A percentile compares a stretch with the other conserved stretches of the same genome.
Evolutionary conservation across 208 protist species (phyloP).

Genomic region (Trypanosoma conorhini): DNA sequence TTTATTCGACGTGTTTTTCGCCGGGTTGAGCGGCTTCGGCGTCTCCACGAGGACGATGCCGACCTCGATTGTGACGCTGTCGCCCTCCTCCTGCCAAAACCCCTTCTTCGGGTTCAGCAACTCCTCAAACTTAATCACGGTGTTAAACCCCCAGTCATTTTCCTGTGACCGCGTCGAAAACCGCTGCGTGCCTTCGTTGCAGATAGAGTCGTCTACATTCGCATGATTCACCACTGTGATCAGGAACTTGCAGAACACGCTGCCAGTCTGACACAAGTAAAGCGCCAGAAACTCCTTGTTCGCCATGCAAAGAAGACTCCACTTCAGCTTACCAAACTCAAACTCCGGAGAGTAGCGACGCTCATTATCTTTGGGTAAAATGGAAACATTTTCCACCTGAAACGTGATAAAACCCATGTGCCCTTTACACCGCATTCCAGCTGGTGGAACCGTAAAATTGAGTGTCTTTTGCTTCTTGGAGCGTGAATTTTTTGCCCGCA

Average conservation of each 20-base stretch:
- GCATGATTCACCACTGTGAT: constrained; percentile 88
- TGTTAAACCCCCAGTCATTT: constrained; percentile 94
- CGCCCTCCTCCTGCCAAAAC: constrained; percentile 64
- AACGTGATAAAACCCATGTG: constrained; percentile 93
- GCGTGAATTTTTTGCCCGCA: constrained; percentile 70
- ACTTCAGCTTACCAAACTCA: constrained; percentile 83
- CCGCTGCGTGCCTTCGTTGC: constrained; percentile 90
- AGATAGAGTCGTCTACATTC: constrained; percentile 87
- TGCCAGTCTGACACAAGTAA: constrained; percentile 91
- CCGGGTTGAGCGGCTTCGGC: constrained; percentile 40
- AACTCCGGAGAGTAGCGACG: constrained; percentile 92
- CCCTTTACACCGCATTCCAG: constrained; percentile 72
- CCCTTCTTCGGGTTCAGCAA: constrained; percentile 76
- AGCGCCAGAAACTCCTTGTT: constrained; percentile 89
- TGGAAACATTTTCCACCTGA: constrained; percentile 86
- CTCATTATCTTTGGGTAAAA: constrained; percentile 83
- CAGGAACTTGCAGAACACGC: constrained; percentile 91
- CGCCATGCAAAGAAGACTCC: constrained; percentile 90
- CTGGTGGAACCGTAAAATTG: constrained; percentile 74
- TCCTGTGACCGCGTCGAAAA: constrained; percentile 85
- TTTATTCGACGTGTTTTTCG: constrained; percentile 59
- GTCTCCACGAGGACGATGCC: constrained; percentile 88
- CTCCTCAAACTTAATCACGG: constrained; percentile 84
- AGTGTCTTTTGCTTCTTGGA: constrained; percentile 78
- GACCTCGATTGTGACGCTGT: constrained; percentile 90